Base-by-base conservation (phyloP, 1,284 basidiomycete species). In the Trichosporon sp. region DNA sequence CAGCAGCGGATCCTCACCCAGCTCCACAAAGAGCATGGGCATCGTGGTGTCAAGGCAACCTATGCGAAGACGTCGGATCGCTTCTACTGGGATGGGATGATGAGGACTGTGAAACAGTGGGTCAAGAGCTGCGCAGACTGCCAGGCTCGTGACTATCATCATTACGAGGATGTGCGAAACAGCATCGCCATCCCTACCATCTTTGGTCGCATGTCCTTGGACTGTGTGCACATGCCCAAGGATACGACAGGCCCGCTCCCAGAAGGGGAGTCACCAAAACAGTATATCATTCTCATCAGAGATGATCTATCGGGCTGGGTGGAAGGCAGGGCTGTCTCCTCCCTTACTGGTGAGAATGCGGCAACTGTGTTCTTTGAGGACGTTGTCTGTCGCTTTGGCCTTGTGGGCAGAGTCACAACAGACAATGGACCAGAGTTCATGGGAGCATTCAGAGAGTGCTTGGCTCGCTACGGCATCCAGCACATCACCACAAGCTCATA, bases 281-380 rank as follows among this genome's bases (percentile, higher is more conserved):
- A 23, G 23, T 11, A 16, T 14, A 27, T 61, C 8, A 33, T 56
- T 7, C 13, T 61, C 3, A 19, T 23, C 1, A 3, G 60, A 6
- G 60, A 61, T 16, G 60, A 61, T n/a, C 19, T 61, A 13, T 36
- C 60, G 9, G 60, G 60, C 13, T 61, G 60, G 60, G 60, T 61
- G 13, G 60, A 61, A 25, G 60, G 31, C 2, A 11, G 13, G 8
- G 40, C 34, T 9, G 4, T 61, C 23, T 13, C 33, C 3, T 9
- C 9, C 8, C 3, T 27, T 6, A 54, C 21, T 2, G 32, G 46
- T 3, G 13, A 29, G 14, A 8, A 16, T 2, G 29, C 54, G 2
- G 36, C 52, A 1, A 13, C 25, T 2, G 52, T 61, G 46, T 56
- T 61, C 52, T 54, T 56, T 5, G 34, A 61, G 19, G 4, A 33